phyloP scores from a whole-genome alignment of 768 basidiomycete genomes.

The Boletus rubropictus region DNA sequence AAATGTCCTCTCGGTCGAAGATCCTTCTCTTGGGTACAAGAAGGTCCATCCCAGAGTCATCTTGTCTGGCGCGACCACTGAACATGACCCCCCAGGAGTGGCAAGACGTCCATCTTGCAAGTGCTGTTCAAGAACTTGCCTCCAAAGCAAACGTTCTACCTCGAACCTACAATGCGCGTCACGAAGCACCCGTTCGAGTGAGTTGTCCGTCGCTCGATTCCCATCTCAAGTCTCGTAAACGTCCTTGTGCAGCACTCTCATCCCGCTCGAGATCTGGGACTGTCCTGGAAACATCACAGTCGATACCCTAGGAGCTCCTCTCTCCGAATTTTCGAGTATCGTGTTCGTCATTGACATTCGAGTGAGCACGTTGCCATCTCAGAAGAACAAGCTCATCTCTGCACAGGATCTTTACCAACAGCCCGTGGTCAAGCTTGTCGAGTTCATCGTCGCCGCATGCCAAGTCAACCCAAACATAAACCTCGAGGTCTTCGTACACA shows the following conservation, averaged over 20 bases:
- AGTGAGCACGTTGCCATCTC: conserved; percentile 37
- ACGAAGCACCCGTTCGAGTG: conserved; percentile 77
- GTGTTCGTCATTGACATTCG: conserved; percentile 95
- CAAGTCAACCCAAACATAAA: conserved; percentile 69
- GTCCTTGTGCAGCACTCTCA: conserved; percentile 59
- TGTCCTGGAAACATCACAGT: conserved; percentile 83
- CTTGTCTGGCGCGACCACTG: not conserved
- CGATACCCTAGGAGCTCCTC: conserved; percentile 67
- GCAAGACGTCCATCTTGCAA: conserved; percentile 87
- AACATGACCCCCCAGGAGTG: conserved; percentile 50
- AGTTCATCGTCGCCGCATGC: conserved; percentile 74
- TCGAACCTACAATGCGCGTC: conserved; percentile 80
- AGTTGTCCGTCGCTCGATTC: conserved; percentile 27
- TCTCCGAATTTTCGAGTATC: conserved; percentile 77
- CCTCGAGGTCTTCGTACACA: conserved; percentile 92
- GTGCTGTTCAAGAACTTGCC: conserved; percentile 85
- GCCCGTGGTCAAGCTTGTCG: conserved; percentile 74
- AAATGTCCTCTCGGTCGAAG: conserved; percentile 45
- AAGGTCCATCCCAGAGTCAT: conserved; percentile 36
- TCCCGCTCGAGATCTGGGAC: conserved; percentile 94
- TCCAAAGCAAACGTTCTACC: conserved; percentile 82
- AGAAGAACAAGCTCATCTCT: conserved; percentile 1
- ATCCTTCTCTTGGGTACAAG: conserved; percentile 69
- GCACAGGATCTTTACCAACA: conserved; percentile 76
- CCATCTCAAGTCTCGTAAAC: not conserved